These are phyloP conservation scores for Linnemannia zychae DNA, from an alignment of 192 early-diverging fungal genomes.

Conservation along the genomic window DNA sequence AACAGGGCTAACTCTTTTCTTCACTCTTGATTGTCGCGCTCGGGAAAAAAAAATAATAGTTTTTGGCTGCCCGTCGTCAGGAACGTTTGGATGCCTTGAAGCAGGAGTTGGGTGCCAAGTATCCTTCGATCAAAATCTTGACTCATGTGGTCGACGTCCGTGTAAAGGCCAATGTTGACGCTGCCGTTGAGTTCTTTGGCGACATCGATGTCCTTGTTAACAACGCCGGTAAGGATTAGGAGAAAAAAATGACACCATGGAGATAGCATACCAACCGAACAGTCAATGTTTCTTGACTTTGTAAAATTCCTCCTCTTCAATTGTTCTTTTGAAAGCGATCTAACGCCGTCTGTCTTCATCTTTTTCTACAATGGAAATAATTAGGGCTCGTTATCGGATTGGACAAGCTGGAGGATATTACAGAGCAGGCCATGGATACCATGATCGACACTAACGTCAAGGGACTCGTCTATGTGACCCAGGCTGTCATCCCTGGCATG, in stretches of 20 bases:
- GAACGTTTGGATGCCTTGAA: slow-evolving; percentile 76
- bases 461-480: slow-evolving; percentile 83
- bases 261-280: background rate
- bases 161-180: slow-evolving; percentile 66
- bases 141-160: slow-evolving; percentile 81
- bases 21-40: no score
- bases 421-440: slow-evolving; percentile 72
- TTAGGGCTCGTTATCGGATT: slow-evolving; percentile 79
- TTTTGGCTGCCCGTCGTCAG: slow-evolving; percentile 76
- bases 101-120: slow-evolving; percentile 57
- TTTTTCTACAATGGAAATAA: background rate
- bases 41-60: slow-evolving; percentile 17
- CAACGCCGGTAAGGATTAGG: slow-evolving; percentile 76
- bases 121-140: slow-evolving; percentile 70
- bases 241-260: background rate
- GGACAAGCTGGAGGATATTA: slow-evolving; percentile 72
- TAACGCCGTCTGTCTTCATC: background rate
- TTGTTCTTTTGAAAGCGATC: background rate
- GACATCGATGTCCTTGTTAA: slow-evolving; percentile 89
- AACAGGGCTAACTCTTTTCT: no score
- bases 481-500: slow-evolving; percentile 88
- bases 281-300: no score
- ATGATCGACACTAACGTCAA: slow-evolving; percentile 94
- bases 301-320: background rate
- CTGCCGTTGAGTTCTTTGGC: slow-evolving; percentile 68